These are phyloP conservation scores for Argentina anserina DNA, from an alignment of 306 rosid species.

Conservation along the genomic window DNA sequence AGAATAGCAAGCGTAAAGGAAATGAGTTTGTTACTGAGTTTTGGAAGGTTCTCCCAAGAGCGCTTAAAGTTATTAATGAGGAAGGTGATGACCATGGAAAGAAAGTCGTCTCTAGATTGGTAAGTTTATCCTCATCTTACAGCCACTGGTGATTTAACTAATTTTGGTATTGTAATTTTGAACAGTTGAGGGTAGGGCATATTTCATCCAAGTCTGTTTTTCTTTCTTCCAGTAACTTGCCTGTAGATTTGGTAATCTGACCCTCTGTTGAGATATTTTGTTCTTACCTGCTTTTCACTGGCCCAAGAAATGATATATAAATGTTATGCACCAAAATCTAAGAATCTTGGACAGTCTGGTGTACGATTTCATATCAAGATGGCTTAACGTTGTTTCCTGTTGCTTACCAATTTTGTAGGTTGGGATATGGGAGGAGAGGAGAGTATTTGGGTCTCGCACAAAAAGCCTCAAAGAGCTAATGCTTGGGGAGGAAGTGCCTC, in stretches of 20 bases:
- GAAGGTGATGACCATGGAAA: constrained; percentile 63
- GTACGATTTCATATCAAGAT: background rate
- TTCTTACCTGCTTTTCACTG: constrained; percentile 3
- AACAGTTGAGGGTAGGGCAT: background rate
- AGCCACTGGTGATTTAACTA: background rate
- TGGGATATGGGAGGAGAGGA: constrained; percentile 85
- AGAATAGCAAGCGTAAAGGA: constrained; percentile 92
- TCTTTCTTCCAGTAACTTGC: background rate
- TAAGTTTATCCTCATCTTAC: constrained; percentile 23
- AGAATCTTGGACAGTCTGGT: background rate
- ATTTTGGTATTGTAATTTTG: background rate
- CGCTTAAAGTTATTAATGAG: constrained; percentile 59
- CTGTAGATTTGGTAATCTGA: background rate
- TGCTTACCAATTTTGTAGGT: constrained; percentile 45
- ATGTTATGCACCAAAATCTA: background rate
- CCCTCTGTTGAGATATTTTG: background rate
- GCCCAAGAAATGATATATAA: background rate
- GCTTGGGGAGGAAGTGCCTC: constrained; percentile 78
- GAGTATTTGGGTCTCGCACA: constrained; percentile 77
- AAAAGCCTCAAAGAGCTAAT: constrained; percentile 64
- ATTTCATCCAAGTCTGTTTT: background rate
- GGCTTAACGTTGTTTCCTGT: constrained; percentile 18
- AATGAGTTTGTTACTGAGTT: constrained; percentile 87
- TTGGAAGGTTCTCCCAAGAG: constrained; percentile 86
- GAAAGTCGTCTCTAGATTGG: constrained; percentile 62